phyloP scores from a whole-genome alignment of 257 asterid species.

The Agastache rugosa region DNA sequence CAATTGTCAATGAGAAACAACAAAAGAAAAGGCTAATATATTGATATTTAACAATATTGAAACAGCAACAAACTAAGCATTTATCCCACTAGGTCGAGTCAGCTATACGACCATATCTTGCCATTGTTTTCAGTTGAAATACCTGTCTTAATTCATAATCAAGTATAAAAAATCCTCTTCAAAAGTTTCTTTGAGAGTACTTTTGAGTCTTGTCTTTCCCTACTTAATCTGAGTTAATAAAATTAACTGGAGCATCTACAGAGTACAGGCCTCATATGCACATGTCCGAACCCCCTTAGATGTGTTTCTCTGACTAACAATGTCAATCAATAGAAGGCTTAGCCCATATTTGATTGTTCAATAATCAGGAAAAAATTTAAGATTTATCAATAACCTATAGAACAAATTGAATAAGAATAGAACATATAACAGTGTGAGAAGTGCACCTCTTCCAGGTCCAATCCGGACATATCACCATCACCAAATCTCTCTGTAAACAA shows the following conservation, averaged over 20 bases:
- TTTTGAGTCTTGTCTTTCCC: background rate
- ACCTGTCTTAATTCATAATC: background rate
- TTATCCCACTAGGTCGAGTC: background rate
- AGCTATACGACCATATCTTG: background rate
- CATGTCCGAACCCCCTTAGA: background rate
- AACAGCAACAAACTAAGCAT: too few relatives aligned
- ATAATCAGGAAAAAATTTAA: background rate
- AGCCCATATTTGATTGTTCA: background rate
- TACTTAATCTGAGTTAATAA: too few relatives aligned
- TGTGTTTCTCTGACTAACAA: background rate
- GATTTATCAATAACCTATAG: background rate
- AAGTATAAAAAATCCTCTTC: background rate
- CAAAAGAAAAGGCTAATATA: background rate
- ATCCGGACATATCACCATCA: slow-evolving; percentile 84
- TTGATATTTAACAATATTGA: background rate
- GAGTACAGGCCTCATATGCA: background rate
- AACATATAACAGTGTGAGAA: slow-evolving; percentile 27
- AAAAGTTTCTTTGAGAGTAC: background rate
- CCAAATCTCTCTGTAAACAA: slow-evolving; percentile 84
- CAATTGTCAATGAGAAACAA: slow-evolving; percentile 37
- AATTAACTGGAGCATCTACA: slow-evolving; percentile 17
- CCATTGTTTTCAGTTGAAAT: background rate
- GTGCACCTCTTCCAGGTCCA: slow-evolving; percentile 90
- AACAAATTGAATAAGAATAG: slow-evolving; percentile 12
- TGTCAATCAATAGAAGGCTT: background rate